Base-by-base conservation (phyloP, 768 basidiomycete genomes). In the Ramaria rubella region DNA sequence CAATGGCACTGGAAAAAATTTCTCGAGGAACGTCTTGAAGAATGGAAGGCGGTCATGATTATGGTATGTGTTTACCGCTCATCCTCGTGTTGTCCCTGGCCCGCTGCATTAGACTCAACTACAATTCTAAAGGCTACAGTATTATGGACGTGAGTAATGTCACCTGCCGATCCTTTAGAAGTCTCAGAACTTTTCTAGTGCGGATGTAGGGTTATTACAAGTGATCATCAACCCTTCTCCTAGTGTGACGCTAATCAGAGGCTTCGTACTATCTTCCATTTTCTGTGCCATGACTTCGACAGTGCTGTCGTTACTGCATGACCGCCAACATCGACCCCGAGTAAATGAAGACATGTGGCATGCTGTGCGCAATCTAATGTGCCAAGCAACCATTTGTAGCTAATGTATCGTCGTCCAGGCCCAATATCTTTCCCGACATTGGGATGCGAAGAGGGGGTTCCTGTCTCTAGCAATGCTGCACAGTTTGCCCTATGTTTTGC, bases 1-100 rank as follows among this genome's bases (percentile, higher is more conserved):
- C 72, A 65, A 1, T 70, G 73, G 52, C 76, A 80, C n/a, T 85
- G 83, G 81, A 68, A 72, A n/a, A 59, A 66, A 8, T 77, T 86
- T 63, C 70, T 83, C 56, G 63, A 70, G 4, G 46, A 58, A 1
- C 75, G 71, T 36, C 65, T 80, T 14, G 60, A 65, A 33, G 82
- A 80, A 51, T 86, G 85, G 85, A 74, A 69, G 52, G 64, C 65
- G 30, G 67, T 69, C 43, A 62, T 73, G 6, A 65, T 69, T 33
- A 64, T 70, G 60, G 80, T 80, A 63, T 66, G 79, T 49, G 8
- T 30, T 12, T 58, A 17, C 30, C 6, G 27, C 49, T 29, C 55
- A 38, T 24, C 29, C 26, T 17, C 26, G 11, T 19, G 44, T 26
- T 7, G 5, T 17, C 48, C 11, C 27, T 12, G 5, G 6, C 7